phyloP scores from a whole-genome alignment of 257 asterid species.

The Solanum gracilifrons region DNA sequence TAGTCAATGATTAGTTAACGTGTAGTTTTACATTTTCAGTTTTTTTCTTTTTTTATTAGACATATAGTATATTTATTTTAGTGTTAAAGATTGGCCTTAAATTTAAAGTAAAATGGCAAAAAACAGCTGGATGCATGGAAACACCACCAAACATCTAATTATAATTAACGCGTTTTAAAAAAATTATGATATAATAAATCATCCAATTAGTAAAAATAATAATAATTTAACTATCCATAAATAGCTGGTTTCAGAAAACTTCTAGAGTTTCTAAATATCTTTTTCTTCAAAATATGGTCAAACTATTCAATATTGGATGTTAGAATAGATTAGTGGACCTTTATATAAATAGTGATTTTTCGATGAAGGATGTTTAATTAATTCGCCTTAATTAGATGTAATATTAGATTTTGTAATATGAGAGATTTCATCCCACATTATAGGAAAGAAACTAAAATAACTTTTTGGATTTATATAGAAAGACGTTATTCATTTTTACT shows the following conservation, averaged over 20 bases:
- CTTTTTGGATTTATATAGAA: too few species aligned
- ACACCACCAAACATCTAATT: neutral
- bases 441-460: neutral
- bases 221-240: neutral
- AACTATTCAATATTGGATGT: neutral
- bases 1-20: neutral
- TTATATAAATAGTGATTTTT: neutral
- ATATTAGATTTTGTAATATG: neutral
- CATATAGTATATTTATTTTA: neutral
- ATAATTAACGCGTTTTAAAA: neutral
- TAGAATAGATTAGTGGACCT: neutral
- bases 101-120: neutral
- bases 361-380: neutral
- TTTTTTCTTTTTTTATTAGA: neutral
- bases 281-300: neutral
- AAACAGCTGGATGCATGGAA: neutral
- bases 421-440: neutral
- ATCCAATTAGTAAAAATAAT: neutral
- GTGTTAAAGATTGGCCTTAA: neutral
- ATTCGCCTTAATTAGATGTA: neutral
- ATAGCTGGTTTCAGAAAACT: neutral
- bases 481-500: too few species aligned
- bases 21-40: neutral
- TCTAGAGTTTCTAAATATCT: neutral
- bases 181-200: neutral